Conservation (phyloP, 2,329 filamentous ascomycete genomes). For the Claviceps sp. region DNA sequence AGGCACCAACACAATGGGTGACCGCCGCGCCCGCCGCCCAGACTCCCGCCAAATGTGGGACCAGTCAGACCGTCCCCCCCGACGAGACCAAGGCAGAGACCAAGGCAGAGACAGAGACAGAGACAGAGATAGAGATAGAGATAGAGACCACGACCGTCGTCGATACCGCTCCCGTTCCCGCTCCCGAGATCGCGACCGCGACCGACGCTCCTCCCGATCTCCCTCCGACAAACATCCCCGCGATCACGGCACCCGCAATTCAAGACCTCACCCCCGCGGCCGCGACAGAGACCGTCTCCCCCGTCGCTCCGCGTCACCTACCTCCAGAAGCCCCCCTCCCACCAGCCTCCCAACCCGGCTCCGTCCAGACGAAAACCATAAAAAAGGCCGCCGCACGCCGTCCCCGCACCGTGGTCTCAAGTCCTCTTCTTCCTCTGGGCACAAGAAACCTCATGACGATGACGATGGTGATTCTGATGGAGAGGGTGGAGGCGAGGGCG, state of each 20-base stretch:
- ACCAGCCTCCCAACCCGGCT: slow-evolving; percentile 20
- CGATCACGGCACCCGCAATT: slow-evolving; percentile 6
- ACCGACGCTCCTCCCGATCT: slow-evolving; percentile 16
- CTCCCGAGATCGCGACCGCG: slow-evolving; percentile 20
- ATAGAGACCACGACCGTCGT: slow-evolving; percentile 18
- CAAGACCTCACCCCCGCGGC: slow-evolving; percentile 7
- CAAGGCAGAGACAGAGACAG: slow-evolving; percentile 11
- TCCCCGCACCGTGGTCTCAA: slow-evolving; percentile 5
- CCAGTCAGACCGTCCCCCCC: slow-evolving; percentile 29
- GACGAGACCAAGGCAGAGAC: neutral
- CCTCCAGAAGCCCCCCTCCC: slow-evolving; percentile 11
- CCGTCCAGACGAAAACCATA: slow-evolving; percentile 11
- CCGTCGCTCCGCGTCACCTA: slow-evolving; percentile 26
- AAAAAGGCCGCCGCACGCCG: slow-evolving; percentile 11
- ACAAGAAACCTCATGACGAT: too few relatives aligned
- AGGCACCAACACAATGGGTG: slow-evolving; percentile 16
- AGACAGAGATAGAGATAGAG: neutral
- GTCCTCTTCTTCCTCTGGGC: slow-evolving; percentile 13
- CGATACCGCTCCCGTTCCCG: slow-evolving; percentile 13
- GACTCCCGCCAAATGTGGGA: slow-evolving; percentile 53
- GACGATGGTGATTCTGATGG: too few relatives aligned
- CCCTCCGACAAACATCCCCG: slow-evolving; percentile 5
- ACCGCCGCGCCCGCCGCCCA: slow-evolving; percentile 21
- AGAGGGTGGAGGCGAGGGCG: too few relatives aligned
- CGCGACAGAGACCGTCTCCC: slow-evolving; percentile 12